Evolutionary conservation across 1,284 basidiomycete genomes (phyloP), one percentile per base, ranked within the genome.

Genomic region (Naganishia sp.): DNA sequence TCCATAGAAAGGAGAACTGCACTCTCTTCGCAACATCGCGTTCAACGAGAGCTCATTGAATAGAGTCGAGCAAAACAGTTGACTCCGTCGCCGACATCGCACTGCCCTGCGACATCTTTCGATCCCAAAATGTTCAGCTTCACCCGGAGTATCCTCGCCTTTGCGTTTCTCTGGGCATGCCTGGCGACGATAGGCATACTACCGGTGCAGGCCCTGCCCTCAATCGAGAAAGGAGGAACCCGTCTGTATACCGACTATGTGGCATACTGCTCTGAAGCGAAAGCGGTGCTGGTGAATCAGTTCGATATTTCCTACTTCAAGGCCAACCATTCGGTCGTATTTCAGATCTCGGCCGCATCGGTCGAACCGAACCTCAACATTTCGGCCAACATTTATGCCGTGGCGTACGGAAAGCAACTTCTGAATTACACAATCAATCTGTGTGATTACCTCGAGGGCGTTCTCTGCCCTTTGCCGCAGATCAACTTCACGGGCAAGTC

Each of bases 391-490:
- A 79, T 95, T 58, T 83, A 90, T 71, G 77, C 94, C 73, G 90
- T 90, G 69, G 88, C 88, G 23, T 95, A 94, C 72, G 92, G 92
- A 67, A 85, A 86, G 76, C 82, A 86, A 47, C 85, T 88, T 15
- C 72, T 93, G 72, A 94, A 94, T 75, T 74, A 88, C 70, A 89
- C 89, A 18, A 79, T 94, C 70, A 71, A 82, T 67, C 72, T 95
- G 39, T 95, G 93, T 82, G 81, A 81, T 63, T 82, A 90, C 49
- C 83, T 94, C 32, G 77, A 81, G 66, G 90, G 90, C 42, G 87
- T 87, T n/a, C 82, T 95, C 13, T 96, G 93, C 75, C 92, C 92
- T 0, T 82, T 95, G 3, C 92, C 92, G 1, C 84, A 85, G 72
- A 90, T 92, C 82, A 90, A 92, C 74, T 92, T 95, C 74, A 87